Evolutionary conservation across 352 stramenopile genomes (phyloP).

Genomic region (Elongisporangium anandrum): DNA sequence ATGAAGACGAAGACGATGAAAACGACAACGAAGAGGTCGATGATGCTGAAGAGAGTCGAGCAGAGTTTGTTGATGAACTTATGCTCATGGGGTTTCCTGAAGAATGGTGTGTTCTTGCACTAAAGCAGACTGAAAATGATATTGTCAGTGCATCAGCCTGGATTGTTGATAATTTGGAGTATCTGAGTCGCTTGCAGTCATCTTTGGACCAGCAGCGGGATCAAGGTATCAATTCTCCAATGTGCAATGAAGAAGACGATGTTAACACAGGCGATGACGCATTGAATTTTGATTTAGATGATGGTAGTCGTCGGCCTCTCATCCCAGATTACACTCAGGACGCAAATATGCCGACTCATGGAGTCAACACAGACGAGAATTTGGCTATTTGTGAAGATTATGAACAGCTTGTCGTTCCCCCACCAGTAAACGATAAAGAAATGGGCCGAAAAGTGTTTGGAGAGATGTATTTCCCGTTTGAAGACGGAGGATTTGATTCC

Average conservation of each 20-base stretch:
- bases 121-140: constrained; percentile 90
- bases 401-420: background rate
- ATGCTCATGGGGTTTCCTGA: constrained; percentile 92
- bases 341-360: background rate
- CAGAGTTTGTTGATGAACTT: constrained; percentile 88
- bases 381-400: background rate
- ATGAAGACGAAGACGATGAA: constrained; percentile 39
- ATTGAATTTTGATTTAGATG: background rate
- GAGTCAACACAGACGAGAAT: background rate
- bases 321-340: background rate
- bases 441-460: constrained; percentile 80
- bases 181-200: constrained; percentile 79
- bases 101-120: constrained; percentile 88
- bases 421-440: constrained; percentile 68
- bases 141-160: constrained; percentile 88
- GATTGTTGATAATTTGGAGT: constrained; percentile 93
- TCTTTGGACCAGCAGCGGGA: constrained; percentile 69
- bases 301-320: background rate
- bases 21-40: constrained; percentile 50
- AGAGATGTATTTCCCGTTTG: constrained; percentile 85
- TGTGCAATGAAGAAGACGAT: constrained; percentile 72
- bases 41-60: constrained; percentile 39
- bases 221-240: constrained; percentile 22
- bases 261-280: constrained; percentile 9
- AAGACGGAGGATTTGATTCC: constrained; percentile 67